Conservation (phyloP, 2,329 filamentous ascomycete genomes). For the Fonsecaea nubica region DNA sequence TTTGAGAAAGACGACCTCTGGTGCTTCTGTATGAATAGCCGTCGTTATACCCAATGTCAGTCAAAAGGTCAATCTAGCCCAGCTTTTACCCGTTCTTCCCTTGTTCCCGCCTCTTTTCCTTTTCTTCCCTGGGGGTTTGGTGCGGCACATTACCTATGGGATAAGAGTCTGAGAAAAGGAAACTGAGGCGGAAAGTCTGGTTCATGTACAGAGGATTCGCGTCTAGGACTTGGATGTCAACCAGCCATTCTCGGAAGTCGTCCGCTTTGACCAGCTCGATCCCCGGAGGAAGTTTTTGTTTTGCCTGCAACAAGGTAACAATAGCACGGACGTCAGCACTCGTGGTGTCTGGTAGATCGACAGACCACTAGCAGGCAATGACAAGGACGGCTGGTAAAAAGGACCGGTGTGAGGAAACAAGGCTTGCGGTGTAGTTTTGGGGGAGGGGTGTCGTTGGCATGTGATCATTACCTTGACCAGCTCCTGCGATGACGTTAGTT, state of each 20-base stretch:
- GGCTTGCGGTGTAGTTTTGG: not conserved
- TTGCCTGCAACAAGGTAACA: constrained; percentile 52
- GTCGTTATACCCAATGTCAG: not conserved
- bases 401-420: not conserved
- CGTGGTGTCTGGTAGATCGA: not conserved
- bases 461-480: constrained; percentile 58
- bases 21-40: constrained; percentile 69
- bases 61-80: not conserved
- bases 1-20: constrained; percentile 87
- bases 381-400: not conserved
- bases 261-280: constrained; percentile 83
- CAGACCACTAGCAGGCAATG: not conserved
- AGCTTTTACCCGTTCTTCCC: not conserved
- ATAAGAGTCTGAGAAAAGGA: constrained; percentile 82
- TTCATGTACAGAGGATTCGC: constrained; percentile 84
- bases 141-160: constrained; percentile 75
- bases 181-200: constrained; percentile 83
- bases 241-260: constrained; percentile 84
- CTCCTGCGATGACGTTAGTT: constrained; percentile 50
- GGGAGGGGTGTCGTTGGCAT: not conserved
- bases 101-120: not conserved
- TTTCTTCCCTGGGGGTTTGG: not conserved
- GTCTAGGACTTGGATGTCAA: constrained; percentile 92
- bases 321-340: not conserved
- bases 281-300: constrained; percentile 65